Evolutionary conservation across 805 yeast genomes (phyloP).

Genomic region (Candida pini): DNA sequence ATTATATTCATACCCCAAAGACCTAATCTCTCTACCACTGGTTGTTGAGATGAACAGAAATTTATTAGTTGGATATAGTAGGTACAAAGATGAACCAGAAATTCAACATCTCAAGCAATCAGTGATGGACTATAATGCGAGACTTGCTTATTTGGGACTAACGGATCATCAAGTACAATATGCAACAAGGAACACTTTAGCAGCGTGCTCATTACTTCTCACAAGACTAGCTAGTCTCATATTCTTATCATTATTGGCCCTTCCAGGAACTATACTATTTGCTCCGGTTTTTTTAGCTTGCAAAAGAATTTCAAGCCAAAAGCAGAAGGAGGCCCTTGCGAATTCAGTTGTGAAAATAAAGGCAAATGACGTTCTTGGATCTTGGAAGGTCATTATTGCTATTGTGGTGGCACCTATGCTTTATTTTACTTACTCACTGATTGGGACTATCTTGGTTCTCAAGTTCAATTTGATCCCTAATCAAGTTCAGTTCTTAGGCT

Average conservation of each 20-base stretch:
- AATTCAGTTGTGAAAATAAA: slow-evolving; percentile 83
- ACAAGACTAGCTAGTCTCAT: slow-evolving; percentile 52
- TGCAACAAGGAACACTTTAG: slow-evolving; percentile 43
- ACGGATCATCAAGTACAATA: slow-evolving; percentile 67
- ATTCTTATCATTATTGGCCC: slow-evolving; percentile 52
- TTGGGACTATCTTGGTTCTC: slow-evolving; percentile 34
- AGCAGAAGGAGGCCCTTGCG: slow-evolving; percentile 74
- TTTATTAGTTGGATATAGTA: slow-evolving; percentile 73
- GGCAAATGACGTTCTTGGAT: slow-evolving; percentile 90
- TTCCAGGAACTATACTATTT: slow-evolving; percentile 85
- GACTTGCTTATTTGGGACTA: slow-evolving; percentile 56
- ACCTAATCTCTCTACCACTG: slow-evolving; percentile 70
- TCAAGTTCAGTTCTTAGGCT: slow-evolving; percentile 4
- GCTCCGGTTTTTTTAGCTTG: slow-evolving; percentile 83
- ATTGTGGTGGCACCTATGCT: slow-evolving; percentile 83
- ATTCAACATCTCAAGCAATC: slow-evolving; percentile 56
- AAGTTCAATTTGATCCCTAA: slow-evolving; percentile 15
- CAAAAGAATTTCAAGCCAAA: slow-evolving; percentile 60
- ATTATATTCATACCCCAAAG: slow-evolving; percentile 68
- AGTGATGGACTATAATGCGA: slow-evolving; percentile 64
- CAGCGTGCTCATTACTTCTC: slow-evolving; percentile 47
- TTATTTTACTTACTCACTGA: slow-evolving; percentile 69
- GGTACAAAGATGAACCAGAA: slow-evolving; percentile 65
- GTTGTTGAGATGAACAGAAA: slow-evolving; percentile 89
- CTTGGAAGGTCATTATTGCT: slow-evolving; percentile 91